Evolutionary conservation across 2,329 filamentous ascomycete genomes (phyloP).

Genomic region (Trichoderma koningii): DNA sequence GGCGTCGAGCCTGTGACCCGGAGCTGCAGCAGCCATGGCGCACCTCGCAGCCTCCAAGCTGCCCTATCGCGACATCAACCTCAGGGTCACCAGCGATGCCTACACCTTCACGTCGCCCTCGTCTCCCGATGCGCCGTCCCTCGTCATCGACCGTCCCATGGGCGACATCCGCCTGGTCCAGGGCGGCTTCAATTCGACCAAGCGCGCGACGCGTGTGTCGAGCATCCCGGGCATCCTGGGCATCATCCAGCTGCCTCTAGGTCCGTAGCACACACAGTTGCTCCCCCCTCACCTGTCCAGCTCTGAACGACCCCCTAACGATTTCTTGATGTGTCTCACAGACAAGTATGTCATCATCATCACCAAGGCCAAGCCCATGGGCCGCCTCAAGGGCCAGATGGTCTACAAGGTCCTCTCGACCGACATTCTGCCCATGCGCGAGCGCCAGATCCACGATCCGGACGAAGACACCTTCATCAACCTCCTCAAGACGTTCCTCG

Average conservation of each 20-base stretch:
- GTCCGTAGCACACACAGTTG: conserved; percentile 52
- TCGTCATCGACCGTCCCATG: conserved; percentile 88
- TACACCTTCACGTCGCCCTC: conserved; percentile 98
- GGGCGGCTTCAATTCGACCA: conserved; percentile 71
- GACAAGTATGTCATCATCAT: conserved; percentile 98
- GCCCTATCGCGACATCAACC: conserved; percentile 95
- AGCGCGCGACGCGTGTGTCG: conserved; percentile 72
- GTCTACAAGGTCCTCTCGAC: conserved; percentile 90
- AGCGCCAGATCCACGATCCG: conserved; percentile 84
- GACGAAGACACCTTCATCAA: conserved; percentile 91
- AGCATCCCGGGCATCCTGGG: conserved; percentile 95
- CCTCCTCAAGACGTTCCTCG: conserved; percentile 79
- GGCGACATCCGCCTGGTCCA: conserved; percentile 86
- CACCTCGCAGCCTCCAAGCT: conserved; percentile 45
- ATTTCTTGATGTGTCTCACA: conserved; percentile 33
- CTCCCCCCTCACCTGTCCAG: background rate
- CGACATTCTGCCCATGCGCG: conserved; percentile 90
- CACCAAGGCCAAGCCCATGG: conserved; percentile 89
- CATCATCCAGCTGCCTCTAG: conserved; percentile 88
- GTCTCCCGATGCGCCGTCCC: conserved; percentile 80
- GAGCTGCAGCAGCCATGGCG: conserved; percentile 39
- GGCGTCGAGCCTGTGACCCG: background rate
- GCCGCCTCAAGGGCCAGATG: conserved; percentile 91
- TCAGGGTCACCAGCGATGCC: conserved; percentile 86
- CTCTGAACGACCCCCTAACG: background rate